phyloP scores from a whole-genome alignment of 768 basidiomycete genomes.

The Lentinula sp. region DNA sequence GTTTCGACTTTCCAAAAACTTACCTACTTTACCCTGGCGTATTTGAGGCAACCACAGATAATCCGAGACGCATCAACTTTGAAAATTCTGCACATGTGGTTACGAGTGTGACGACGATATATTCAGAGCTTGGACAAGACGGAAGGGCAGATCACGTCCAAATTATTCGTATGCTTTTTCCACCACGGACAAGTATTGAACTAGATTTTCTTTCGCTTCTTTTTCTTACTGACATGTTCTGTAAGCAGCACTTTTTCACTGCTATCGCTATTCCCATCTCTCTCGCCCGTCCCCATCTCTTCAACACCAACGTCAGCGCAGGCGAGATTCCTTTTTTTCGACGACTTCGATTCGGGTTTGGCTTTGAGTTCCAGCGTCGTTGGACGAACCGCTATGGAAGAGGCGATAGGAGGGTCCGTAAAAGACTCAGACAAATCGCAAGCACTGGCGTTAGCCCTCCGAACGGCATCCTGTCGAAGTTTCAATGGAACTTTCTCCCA shows the following conservation, averaged over 20 bases:
- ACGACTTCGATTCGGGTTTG: background rate
- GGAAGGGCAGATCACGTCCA: too few species aligned
- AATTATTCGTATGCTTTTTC: too few species aligned
- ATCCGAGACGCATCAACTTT: too few species aligned
- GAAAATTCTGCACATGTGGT: too few species aligned
- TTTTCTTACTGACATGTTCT: too few species aligned
- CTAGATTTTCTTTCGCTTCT: too few species aligned
- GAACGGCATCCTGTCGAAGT: conserved; percentile 53
- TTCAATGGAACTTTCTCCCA: conserved; percentile 80
- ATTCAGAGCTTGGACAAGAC: too few species aligned
- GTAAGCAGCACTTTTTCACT: background rate
- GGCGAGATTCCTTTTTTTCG: background rate
- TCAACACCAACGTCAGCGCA: background rate
- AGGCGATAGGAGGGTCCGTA: background rate
- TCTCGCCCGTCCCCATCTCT: background rate
- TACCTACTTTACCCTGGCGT: too few species aligned
- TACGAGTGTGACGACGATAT: too few species aligned
- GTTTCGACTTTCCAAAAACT: too few species aligned
- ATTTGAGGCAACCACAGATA: too few species aligned
- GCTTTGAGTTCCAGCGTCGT: background rate
- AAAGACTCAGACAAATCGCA: background rate
- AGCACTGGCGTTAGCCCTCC: background rate
- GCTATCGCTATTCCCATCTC: background rate
- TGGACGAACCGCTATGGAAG: background rate
- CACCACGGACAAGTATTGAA: too few species aligned